Base-by-base conservation (phyloP, 169 alveolate species). In the Fabrea salina region DNA sequence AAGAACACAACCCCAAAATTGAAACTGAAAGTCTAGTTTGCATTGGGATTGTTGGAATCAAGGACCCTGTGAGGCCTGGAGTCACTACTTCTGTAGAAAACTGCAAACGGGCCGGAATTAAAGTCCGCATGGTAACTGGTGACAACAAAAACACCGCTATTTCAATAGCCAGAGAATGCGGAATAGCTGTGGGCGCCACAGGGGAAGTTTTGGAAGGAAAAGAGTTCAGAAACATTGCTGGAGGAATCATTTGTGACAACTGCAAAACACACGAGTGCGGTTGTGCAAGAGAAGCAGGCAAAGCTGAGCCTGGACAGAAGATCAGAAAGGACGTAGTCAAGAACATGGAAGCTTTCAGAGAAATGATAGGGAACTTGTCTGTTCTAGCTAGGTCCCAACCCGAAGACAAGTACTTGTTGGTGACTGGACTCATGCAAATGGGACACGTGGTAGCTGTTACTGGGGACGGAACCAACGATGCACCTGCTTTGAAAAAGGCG, bases 401-500 rank as follows among this genome's bases (percentile, higher is more conserved):
- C 27, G 96, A 92, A 53, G 98, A 95, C 75, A 96, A 96, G 79
- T 93, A 93, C 87, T 87, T 92, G 68, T 72, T 84, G 8, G 89
- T 81, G 0, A 71, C 87, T 22, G 96, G 96, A 30, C 82, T 91
- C 4, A 91, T 66, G 57, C 82, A 85, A 70, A 50, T 86, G 37
- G 92, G 93, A 22, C 81, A 88, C 39, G 95, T 96, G 41, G 97
- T 95, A 16, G 98, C 98, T 27, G 98, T 95, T 39, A 95, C 99
- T 5, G 99, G 99, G 49, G 98, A 95, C 86, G 98, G 98, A 41
- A 93, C 97, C 33, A 94, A 95, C 86, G 99, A 97, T 87, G 97
- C 97, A 32, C 99, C 99, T 54, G 99, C 99, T 51, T 86, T 96
- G 56, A 91, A 90, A 75, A 95, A 94, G 87, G 97, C 98, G 0